Conservation (phyloP, 306 rosid genomes). For the Trifolium repens region DNA sequence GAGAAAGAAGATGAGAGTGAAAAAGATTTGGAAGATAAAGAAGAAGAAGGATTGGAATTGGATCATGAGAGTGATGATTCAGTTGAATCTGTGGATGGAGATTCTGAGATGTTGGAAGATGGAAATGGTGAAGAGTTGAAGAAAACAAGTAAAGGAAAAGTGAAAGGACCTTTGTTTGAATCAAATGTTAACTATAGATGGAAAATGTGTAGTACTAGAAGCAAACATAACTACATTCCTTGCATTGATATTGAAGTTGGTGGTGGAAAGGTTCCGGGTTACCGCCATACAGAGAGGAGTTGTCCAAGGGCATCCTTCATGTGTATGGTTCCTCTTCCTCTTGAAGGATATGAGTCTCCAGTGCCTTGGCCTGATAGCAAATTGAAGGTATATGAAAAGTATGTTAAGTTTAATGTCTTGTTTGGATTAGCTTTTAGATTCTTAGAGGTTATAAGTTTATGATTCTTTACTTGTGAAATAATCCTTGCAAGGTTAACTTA, state of each 20-base stretch:
- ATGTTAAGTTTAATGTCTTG: not conserved
- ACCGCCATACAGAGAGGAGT: constrained; percentile 92
- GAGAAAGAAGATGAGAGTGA: constrained; percentile 57
- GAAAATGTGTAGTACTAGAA: constrained; percentile 76
- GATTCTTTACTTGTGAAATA: constrained; percentile 2
- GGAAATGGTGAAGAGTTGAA: constrained; percentile 55
- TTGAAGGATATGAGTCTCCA: constrained; percentile 60
- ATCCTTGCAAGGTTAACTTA: not conserved
- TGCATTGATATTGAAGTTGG: constrained; percentile 78
- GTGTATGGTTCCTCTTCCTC: constrained; percentile 93
- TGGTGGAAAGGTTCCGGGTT: constrained; percentile 64
- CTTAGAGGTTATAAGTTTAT: not conserved
- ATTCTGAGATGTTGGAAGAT: constrained; percentile 56
- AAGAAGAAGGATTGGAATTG: constrained; percentile 43
- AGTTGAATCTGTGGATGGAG: constrained; percentile 59
- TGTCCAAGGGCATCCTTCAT: constrained; percentile 68
- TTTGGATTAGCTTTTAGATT: not conserved
- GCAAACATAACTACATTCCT: constrained; percentile 94
- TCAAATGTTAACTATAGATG: constrained; percentile 72
- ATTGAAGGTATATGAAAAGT: constrained; percentile 59
- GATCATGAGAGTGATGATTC: constrained; percentile 50
- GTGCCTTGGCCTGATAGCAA: constrained; percentile 90
- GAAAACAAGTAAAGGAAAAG: constrained; percentile 46
- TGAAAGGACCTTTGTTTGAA: constrained; percentile 85
- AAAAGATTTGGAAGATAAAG: constrained; percentile 51